Evolutionary conservation across 371 early-diverging fungal species (phyloP).

Genomic region (Haplosporangium sp.): DNA sequence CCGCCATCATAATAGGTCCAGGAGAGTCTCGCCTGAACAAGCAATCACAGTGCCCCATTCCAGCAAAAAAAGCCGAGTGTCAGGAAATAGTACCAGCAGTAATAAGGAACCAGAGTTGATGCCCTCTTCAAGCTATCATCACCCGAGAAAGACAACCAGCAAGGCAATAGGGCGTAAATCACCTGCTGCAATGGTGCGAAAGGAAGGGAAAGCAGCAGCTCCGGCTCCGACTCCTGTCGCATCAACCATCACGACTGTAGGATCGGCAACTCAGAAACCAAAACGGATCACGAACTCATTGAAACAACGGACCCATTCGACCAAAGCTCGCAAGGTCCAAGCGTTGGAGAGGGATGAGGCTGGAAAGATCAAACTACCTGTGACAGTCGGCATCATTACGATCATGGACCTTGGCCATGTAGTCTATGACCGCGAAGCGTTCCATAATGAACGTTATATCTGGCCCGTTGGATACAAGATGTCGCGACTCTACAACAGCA

Average conservation of each 20-base stretch:
- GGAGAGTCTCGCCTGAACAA: slow-evolving; percentile 5
- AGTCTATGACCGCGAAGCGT: slow-evolving; percentile 82
- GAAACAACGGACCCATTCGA: slow-evolving; percentile 57
- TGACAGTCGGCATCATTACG: slow-evolving; percentile 85
- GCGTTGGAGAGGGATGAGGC: slow-evolving; percentile 71
- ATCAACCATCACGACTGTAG: slow-evolving; percentile 42
- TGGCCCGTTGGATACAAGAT: slow-evolving; percentile 88
- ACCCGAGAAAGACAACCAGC: background rate
- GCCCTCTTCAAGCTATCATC: background rate
- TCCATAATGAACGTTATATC: slow-evolving; percentile 93
- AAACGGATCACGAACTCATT: slow-evolving; percentile 64
- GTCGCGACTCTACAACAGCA: slow-evolving; percentile 79
- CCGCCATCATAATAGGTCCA: slow-evolving; percentile 11
- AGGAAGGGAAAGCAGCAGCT: background rate
- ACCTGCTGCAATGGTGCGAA: slow-evolving; percentile 7
- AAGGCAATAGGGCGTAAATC: background rate
- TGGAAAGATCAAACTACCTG: slow-evolving; percentile 83
- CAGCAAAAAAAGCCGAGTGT: background rate
- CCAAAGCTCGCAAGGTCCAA: slow-evolving; percentile 61
- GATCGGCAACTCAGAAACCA: slow-evolving; percentile 53
- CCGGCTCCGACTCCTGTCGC: too few species aligned
- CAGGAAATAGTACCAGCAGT: too few species aligned
- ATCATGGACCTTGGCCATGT: slow-evolving; percentile 81
- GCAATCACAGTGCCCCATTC: background rate
- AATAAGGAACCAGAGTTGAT: background rate